phyloP scores from a whole-genome alignment of 805 yeast species.

The Wickerhamiella qilinensis region DNA sequence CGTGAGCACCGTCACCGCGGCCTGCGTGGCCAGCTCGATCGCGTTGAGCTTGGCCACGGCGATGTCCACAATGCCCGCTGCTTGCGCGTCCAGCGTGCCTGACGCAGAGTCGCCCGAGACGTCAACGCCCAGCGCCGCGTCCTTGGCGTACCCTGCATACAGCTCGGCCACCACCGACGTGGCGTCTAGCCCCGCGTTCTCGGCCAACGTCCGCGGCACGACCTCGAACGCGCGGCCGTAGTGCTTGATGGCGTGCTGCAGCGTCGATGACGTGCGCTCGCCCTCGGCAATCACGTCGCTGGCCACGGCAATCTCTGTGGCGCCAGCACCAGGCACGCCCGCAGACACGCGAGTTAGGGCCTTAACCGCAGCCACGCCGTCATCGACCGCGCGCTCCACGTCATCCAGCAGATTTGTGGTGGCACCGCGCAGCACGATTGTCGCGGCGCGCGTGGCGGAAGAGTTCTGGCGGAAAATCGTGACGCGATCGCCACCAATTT shows the following conservation, averaged over 20 bases:
- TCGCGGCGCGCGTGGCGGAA: slow-evolving; percentile 61
- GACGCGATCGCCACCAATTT: slow-evolving; percentile 95
- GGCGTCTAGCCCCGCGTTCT: slow-evolving; percentile 84
- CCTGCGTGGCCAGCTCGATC: slow-evolving; percentile 85
- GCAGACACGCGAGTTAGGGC: slow-evolving; percentile 70
- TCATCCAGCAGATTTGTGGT: slow-evolving; percentile 88
- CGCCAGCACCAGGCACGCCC: slow-evolving; percentile 92
- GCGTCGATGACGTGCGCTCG: slow-evolving; percentile 82
- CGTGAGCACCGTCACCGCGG: slow-evolving; percentile 75
- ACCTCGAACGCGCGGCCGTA: slow-evolving; percentile 92
- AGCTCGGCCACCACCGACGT: slow-evolving; percentile 78
- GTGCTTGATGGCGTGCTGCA: slow-evolving; percentile 86
- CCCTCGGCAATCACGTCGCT: slow-evolving; percentile 68
- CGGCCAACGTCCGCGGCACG: slow-evolving; percentile 81
- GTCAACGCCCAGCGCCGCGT: slow-evolving; percentile 42
- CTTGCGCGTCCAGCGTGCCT: slow-evolving; percentile 57
- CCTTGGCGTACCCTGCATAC: slow-evolving; percentile 71
- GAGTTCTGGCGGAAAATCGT: slow-evolving; percentile 70
- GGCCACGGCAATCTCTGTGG: slow-evolving; percentile 78
- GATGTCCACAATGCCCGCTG: slow-evolving; percentile 61
- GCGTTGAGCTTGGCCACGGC: slow-evolving; percentile 72
- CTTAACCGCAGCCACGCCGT: slow-evolving; percentile 85
- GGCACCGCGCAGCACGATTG: slow-evolving; percentile 90
- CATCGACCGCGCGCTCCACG: slow-evolving; percentile 93
- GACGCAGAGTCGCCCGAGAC: slow-evolving; percentile 50